phyloP scores from a whole-genome alignment of 2,329 filamentous ascomycete species.

The Penicillium griseofulvum region DNA sequence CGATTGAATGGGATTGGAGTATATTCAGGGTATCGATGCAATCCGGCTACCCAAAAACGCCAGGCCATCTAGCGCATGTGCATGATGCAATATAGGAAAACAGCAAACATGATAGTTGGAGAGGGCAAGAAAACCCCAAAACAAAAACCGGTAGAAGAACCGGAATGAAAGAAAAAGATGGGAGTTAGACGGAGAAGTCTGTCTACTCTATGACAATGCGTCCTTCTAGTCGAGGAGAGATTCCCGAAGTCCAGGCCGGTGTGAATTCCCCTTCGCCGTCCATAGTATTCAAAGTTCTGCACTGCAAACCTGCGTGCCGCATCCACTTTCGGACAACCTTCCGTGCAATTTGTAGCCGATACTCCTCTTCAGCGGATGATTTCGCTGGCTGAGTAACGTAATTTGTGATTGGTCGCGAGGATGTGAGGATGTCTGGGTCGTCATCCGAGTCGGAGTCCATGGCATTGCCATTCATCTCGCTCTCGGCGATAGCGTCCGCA shows the following conservation, averaged over 20 bases:
- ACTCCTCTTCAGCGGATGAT: constrained; percentile 50
- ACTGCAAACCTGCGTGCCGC: constrained; percentile 61
- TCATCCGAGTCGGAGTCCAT: constrained; percentile 47
- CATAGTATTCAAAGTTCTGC: constrained; percentile 43
- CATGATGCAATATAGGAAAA: not conserved
- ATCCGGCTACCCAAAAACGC: not conserved
- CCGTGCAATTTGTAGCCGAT: constrained; percentile 63
- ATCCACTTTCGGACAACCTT: constrained; percentile 73
- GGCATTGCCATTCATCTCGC: constrained; percentile 27
- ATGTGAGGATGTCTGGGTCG: constrained; percentile 40
- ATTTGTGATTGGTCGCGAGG: constrained; percentile 32
- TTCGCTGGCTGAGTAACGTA: constrained; percentile 39
- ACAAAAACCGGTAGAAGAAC: not conserved
- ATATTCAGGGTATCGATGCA: constrained; percentile 4
- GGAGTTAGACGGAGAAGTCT: not conserved
- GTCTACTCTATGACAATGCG: constrained; percentile 55
- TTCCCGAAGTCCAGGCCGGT: constrained; percentile 74
- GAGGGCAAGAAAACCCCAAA: not conserved
- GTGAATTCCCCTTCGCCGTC: constrained; percentile 60
- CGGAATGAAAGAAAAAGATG: not conserved
- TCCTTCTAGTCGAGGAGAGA: constrained; percentile 74
- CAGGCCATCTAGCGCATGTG: not conserved
- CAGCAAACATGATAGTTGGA: not conserved
- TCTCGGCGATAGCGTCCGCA: not conserved
- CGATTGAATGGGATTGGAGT: constrained; percentile 1